These are phyloP conservation scores for Phytopythium sindhum DNA, from an alignment of 352 stramenopile species.

Conservation along the genomic window DNA sequence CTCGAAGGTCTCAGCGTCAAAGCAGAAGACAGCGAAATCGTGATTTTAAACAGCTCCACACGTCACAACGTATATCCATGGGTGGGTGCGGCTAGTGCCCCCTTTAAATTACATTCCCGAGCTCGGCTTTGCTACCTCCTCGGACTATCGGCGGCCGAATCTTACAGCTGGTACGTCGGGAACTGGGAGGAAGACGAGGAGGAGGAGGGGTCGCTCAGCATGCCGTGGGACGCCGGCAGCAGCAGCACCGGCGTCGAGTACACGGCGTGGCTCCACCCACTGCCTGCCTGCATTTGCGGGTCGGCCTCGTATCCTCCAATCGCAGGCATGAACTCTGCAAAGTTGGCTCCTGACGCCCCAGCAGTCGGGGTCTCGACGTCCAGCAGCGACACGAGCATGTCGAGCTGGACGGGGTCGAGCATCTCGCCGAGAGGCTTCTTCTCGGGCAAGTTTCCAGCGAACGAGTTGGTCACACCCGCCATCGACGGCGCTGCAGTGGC, in stretches of 20 bases:
- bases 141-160: neutral
- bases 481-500: neutral
- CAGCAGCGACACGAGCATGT: constrained; percentile 37
- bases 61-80: neutral
- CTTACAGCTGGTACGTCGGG: constrained; percentile 8
- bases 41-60: neutral
- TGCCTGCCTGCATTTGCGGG: no score
- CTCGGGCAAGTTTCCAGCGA: neutral
- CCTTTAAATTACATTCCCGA: constrained; percentile 5
- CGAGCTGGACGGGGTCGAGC: constrained; percentile 27
- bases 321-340: neutral
- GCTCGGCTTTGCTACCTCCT: neutral
- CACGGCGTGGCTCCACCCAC: neutral
- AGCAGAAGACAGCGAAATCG: neutral
- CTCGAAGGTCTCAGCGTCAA: neutral
- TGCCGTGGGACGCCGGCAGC: neutral
- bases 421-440: constrained; percentile 8
- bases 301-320: neutral
- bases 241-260: neutral
- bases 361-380: constrained; percentile 21
- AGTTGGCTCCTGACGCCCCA: neutral
- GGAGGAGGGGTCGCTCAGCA: constrained; percentile 4
- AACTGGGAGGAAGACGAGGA: constrained; percentile 1
- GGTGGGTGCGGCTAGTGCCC: neutral
- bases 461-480: neutral